phyloP scores from a whole-genome alignment of 352 stramenopile species.

The Thraustotheca clavata region DNA sequence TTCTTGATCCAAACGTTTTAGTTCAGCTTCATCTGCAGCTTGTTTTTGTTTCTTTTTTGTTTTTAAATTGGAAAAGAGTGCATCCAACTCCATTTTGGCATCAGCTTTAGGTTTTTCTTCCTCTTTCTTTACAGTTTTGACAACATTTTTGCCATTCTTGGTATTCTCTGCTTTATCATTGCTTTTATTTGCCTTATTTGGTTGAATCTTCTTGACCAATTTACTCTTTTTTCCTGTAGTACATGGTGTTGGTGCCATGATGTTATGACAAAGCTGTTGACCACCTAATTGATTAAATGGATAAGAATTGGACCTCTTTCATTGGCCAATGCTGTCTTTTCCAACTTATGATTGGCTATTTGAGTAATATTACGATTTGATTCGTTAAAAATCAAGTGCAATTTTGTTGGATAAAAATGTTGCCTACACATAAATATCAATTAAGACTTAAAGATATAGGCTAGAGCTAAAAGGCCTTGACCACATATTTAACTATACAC shows the following conservation, averaged over 20 bases:
- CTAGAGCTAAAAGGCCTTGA: too few species aligned
- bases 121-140: background rate
- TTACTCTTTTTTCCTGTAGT: background rate
- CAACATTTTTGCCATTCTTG: slow-evolving; percentile 24
- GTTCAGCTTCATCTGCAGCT: slow-evolving; percentile 51
- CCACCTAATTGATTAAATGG: slow-evolving; percentile 12
- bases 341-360: background rate
- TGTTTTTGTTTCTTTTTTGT: slow-evolving; percentile 51
- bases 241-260: background rate
- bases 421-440: too few species aligned
- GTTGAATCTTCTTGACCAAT: background rate
- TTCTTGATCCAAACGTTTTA: background rate
- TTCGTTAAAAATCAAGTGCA: too few species aligned
- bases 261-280: background rate
- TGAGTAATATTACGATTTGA: too few species aligned
- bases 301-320: background rate
- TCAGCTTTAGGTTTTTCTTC: slow-evolving; percentile 28
- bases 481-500: too few species aligned
- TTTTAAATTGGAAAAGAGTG: slow-evolving; percentile 68
- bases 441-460: too few species aligned
- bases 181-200: slow-evolving; percentile 9
- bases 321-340: background rate
- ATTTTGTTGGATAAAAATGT: background rate
- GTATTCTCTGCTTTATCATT: slow-evolving; percentile 30
- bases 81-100: slow-evolving; percentile 51